phyloP scores from a whole-genome alignment of 768 basidiomycete genomes.

The Termitomyces sp. region DNA sequence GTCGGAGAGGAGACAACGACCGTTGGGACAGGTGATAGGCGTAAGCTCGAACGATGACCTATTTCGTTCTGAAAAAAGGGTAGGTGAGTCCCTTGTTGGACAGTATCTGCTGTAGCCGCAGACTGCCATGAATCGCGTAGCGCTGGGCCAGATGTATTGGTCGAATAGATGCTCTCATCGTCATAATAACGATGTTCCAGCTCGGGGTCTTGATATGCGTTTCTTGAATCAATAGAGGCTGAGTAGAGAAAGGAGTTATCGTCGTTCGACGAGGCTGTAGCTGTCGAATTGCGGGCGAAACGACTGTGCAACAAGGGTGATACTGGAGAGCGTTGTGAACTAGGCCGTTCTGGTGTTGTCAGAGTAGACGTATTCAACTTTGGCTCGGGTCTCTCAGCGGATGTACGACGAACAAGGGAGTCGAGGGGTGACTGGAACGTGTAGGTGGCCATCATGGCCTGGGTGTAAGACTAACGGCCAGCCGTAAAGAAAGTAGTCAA shows the following conservation, averaged over 20 bases:
- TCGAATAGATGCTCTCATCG: conserved; percentile 41
- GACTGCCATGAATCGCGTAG: conserved; percentile 42
- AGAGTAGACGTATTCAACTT: conserved; percentile 3
- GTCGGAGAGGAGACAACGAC: conserved; percentile 52
- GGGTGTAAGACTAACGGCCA: background rate
- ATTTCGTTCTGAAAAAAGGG: background rate
- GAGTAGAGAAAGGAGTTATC: conserved; percentile 32
- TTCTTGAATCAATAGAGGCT: conserved; percentile 23
- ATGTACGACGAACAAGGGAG: conserved; percentile 51
- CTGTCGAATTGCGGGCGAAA: conserved; percentile 39
- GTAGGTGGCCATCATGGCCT: conserved; percentile 15
- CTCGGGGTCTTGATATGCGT: conserved; percentile 28
- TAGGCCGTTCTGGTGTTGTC: conserved; percentile 7
- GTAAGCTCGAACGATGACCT: background rate
- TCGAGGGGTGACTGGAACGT: conserved; percentile 51
- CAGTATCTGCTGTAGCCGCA: conserved; percentile 11
- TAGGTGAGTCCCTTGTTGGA: background rate
- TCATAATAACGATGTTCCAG: conserved; percentile 33
- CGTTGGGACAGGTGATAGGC: conserved; percentile 34
- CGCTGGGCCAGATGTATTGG: conserved; percentile 21
- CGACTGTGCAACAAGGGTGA: conserved; percentile 48
- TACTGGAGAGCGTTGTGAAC: conserved; percentile 16
- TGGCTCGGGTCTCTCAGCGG: conserved; percentile 35
- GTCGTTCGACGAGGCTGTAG: conserved; percentile 36
- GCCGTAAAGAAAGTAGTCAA: background rate